Evolutionary conservation across 192 early-diverging fungal genomes (phyloP).

Genomic region (Coemansia sp.): DNA sequence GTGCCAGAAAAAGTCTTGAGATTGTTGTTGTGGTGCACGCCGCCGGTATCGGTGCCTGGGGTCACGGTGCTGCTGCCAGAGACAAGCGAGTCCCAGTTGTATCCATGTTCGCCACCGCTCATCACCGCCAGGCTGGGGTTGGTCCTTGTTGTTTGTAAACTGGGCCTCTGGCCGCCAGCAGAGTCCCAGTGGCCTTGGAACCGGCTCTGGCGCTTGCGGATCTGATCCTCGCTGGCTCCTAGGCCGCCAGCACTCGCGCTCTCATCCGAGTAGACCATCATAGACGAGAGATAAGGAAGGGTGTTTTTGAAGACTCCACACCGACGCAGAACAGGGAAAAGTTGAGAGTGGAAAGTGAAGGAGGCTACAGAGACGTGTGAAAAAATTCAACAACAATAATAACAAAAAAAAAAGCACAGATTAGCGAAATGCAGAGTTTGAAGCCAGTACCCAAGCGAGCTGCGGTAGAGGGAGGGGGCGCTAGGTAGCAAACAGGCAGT

Average conservation of each 20-base stretch:
- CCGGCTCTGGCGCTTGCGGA: conserved; percentile 49
- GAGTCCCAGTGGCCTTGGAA: conserved; percentile 56
- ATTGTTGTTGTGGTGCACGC: background rate
- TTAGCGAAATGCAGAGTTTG: background rate
- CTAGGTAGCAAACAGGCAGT: background rate
- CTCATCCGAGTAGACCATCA: conserved; percentile 44
- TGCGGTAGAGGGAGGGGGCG: background rate
- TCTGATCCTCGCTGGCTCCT: conserved; percentile 31
- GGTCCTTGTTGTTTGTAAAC: conserved; percentile 10
- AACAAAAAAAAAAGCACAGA: too few relatives aligned
- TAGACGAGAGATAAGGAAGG: conserved; percentile 3
- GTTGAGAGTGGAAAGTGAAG: too few relatives aligned
- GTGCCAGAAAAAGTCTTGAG: conserved; percentile 32
- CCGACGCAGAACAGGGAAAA: too few relatives aligned
- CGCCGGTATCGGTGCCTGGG: conserved; percentile 23
- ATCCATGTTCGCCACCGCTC: conserved; percentile 14
- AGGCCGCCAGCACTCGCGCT: conserved; percentile 14
- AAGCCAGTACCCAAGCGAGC: background rate
- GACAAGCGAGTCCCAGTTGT: conserved; percentile 40
- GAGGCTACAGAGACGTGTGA: too few relatives aligned
- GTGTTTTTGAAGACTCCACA: background rate
- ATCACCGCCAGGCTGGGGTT: background rate
- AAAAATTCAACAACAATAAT: too few relatives aligned
- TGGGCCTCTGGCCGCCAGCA: conserved; percentile 18
- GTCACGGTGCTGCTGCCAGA: conserved; percentile 14